phyloP scores from a whole-genome alignment of 2,329 filamentous ascomycete genomes.

The Monilinia polystroma region DNA sequence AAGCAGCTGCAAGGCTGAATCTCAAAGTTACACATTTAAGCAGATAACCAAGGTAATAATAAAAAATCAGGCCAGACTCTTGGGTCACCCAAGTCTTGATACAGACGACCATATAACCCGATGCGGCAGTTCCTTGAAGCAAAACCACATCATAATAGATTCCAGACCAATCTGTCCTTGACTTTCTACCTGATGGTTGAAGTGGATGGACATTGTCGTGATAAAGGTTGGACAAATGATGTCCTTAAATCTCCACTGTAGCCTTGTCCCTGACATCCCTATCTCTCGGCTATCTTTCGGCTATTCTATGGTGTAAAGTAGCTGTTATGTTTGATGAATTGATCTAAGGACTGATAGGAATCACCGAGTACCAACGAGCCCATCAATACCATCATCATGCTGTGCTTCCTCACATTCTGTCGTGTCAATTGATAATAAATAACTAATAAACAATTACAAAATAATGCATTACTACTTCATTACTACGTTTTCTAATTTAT shows the following conservation, averaged over 20 bases:
- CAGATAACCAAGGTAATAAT: slow-evolving; percentile 3
- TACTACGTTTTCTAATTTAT: slow-evolving; percentile 7
- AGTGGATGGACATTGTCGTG: slow-evolving; percentile 2
- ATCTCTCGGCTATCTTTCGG: slow-evolving; percentile 13
- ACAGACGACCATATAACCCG: slow-evolving; percentile 2
- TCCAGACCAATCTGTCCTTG: neutral
- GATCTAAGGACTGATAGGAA: neutral
- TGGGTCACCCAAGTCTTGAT: neutral
- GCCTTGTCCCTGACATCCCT: slow-evolving; percentile 9
- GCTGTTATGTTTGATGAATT: neutral
- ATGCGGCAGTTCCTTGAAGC: slow-evolving; percentile 2
- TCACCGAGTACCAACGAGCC: neutral
- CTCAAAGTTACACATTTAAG: neutral
- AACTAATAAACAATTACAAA: neutral
- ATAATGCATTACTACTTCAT: neutral
- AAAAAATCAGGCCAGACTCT: neutral
- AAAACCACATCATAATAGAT: slow-evolving; percentile 1
- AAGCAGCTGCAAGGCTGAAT: slow-evolving; percentile 8
- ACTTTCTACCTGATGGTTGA: neutral
- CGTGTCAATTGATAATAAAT: neutral
- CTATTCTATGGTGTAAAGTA: slow-evolving; percentile 4
- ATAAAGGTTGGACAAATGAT: slow-evolving; percentile 8
- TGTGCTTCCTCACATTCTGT: too few species aligned
- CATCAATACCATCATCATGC: neutral
- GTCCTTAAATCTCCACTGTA: slow-evolving; percentile 5